A percentile compares a stretch with the other conserved stretches of the same genome.
Evolutionary conservation across 179 eudicot species (phyloP).

Genomic region (Drosera spatulata): DNA sequence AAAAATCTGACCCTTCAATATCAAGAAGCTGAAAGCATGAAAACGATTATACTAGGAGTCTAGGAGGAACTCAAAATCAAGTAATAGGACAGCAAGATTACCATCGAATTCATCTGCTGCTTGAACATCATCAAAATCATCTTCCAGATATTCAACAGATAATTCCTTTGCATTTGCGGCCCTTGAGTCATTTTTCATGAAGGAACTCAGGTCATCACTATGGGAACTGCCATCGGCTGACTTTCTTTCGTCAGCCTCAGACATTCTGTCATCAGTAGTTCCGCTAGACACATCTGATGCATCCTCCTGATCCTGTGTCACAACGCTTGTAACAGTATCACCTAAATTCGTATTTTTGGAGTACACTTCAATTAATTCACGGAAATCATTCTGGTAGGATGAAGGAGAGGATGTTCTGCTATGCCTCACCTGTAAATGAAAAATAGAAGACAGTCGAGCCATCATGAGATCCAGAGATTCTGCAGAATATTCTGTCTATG

Average conservation of each 20-base stretch:
- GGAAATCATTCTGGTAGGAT: constrained; percentile 59
- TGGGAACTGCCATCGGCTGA: constrained; percentile 7
- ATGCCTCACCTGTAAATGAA: constrained; percentile 51
- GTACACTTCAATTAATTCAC: constrained; percentile 50
- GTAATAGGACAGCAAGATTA: constrained; percentile 15
- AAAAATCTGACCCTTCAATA: no score
- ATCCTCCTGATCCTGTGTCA: constrained; percentile 19
- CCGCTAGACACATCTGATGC: constrained; percentile 26
- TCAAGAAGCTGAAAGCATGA: no score
- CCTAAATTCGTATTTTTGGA: constrained; percentile 22
- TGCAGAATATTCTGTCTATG: neutral
- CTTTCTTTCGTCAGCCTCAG: constrained; percentile 12
- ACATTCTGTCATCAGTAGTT: constrained; percentile 18
- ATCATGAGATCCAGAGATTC: constrained; percentile 1
- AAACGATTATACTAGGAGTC: no score
- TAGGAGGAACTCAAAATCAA: neutral
- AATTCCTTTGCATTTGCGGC: constrained; percentile 35
- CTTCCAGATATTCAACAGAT: constrained; percentile 83
- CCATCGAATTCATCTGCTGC: constrained; percentile 80
- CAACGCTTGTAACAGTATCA: constrained; percentile 6
- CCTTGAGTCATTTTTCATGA: constrained; percentile 8
- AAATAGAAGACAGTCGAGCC: constrained; percentile 3
- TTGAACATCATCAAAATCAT: constrained; percentile 59
- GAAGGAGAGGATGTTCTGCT: constrained; percentile 42
- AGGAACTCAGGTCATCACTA: constrained; percentile 23